These are phyloP conservation scores for Penicillium olsonii DNA, from an alignment of 2,329 filamentous ascomycete genomes.

Conservation along the genomic window DNA sequence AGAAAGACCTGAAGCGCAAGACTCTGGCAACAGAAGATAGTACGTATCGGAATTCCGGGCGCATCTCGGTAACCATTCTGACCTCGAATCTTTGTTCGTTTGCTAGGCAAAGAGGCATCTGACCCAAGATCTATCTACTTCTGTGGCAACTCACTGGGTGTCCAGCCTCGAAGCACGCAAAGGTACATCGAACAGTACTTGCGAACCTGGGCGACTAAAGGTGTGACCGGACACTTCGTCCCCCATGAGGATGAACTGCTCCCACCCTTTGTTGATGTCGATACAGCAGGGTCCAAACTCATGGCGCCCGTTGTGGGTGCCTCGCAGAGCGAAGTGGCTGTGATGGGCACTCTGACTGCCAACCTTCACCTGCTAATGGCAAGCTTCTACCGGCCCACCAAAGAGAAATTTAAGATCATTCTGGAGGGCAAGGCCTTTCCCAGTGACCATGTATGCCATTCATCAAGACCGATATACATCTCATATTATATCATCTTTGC, in stretches of 20 bases:
- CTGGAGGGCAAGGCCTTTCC: constrained; percentile 91
- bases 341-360: constrained; percentile 84
- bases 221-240: constrained; percentile 80
- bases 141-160: constrained; percentile 84
- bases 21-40: constrained; percentile 48
- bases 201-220: constrained; percentile 80
- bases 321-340: constrained; percentile 69
- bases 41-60: constrained; percentile 8
- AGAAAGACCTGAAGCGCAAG: constrained; percentile 67
- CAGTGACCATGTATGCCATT: constrained; percentile 68
- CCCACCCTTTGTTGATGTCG: constrained; percentile 74
- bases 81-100: background rate
- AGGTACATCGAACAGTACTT: constrained; percentile 71
- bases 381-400: constrained; percentile 75
- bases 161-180: constrained; percentile 71
- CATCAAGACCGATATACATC: background rate
- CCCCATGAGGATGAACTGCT: constrained; percentile 67
- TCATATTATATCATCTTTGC: background rate
- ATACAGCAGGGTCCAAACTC: constrained; percentile 69
- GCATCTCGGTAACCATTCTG: background rate
- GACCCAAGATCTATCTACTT: constrained; percentile 70
- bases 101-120: constrained; percentile 29
- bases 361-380: constrained; percentile 83
- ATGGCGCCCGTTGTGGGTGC: constrained; percentile 77
- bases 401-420: constrained; percentile 72